These are phyloP conservation scores for Rhodosporidiobolus odoratus DNA, from an alignment of 768 basidiomycete species.

Conservation along the genomic window DNA sequence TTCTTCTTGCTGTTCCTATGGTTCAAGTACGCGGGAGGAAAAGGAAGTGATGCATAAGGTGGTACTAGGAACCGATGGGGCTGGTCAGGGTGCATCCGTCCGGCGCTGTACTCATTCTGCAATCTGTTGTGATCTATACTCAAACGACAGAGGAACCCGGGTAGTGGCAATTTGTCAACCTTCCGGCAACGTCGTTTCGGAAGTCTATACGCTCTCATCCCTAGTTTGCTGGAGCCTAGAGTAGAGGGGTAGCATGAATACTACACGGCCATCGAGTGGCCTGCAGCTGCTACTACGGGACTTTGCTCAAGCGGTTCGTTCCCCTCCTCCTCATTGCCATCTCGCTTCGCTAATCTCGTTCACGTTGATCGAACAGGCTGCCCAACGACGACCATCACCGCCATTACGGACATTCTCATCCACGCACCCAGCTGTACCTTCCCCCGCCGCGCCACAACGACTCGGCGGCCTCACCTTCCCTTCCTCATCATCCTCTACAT, in stretches of 20 bases:
- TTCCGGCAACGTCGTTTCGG: too few relatives aligned
- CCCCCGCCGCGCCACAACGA: background rate
- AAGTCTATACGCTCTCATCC: too few relatives aligned
- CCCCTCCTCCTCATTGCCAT: background rate
- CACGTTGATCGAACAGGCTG: background rate
- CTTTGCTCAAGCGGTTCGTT: constrained; percentile 20
- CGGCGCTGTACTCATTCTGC: too few relatives aligned
- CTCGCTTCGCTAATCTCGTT: background rate
- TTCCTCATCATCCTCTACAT: background rate
- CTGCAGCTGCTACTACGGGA: constrained; percentile 12
- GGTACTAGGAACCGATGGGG: background rate
- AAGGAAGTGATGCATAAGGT: background rate
- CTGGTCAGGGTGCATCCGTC: too few relatives aligned
- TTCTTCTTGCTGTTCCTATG: background rate
- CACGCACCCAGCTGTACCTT: background rate
- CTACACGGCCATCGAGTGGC: constrained; percentile 1
- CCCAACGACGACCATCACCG: background rate
- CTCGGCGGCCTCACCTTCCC: background rate
- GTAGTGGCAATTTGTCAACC: too few relatives aligned
- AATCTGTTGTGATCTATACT: too few relatives aligned
- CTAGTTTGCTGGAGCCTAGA: too few relatives aligned
- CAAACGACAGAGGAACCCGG: too few relatives aligned
- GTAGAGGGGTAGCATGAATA: too few relatives aligned
- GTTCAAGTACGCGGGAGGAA: background rate
- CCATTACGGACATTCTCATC: constrained; percentile 14